Evolutionary conservation across 371 early-diverging fungal species (phyloP).

Genomic region (Blakeslea trispora): DNA sequence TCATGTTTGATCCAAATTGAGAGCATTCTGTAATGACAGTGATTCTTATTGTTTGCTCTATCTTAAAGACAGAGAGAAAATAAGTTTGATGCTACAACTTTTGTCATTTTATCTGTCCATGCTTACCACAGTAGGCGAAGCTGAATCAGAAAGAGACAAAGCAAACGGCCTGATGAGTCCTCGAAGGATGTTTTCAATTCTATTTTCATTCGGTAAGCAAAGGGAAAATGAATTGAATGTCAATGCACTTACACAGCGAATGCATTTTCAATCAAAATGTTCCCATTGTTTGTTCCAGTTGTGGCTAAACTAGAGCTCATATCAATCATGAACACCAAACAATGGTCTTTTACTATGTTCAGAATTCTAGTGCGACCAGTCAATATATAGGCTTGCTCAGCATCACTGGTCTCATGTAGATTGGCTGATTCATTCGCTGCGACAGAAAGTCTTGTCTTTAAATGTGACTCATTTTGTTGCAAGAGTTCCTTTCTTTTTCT

Average conservation of each 20-base stretch:
- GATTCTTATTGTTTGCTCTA: slow-evolving; percentile 64
- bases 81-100: neutral
- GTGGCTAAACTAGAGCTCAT: slow-evolving; percentile 71
- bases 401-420: neutral
- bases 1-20: slow-evolving; percentile 64
- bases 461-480: slow-evolving; percentile 4
- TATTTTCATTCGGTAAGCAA: slow-evolving; percentile 18
- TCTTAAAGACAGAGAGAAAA: slow-evolving; percentile 25
- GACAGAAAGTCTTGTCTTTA: neutral
- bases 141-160: slow-evolving; percentile 13
- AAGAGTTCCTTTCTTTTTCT: slow-evolving; percentile 18
- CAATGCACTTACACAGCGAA: slow-evolving; percentile 49
- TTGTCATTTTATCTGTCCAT: neutral
- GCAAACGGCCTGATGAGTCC: slow-evolving; percentile 39
- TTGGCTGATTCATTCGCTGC: neutral
- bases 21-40: slow-evolving; percentile 79
- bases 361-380: slow-evolving; percentile 70
- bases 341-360: slow-evolving; percentile 56
- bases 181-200: slow-evolving; percentile 31
- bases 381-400: slow-evolving; percentile 41
- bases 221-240: slow-evolving; percentile 1
- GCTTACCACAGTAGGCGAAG: slow-evolving; percentile 14
- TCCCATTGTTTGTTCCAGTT: slow-evolving; percentile 56
- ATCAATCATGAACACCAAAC: slow-evolving; percentile 72
- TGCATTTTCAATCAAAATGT: slow-evolving; percentile 56